Evolutionary conservation across 2,329 filamentous ascomycete species (phyloP), one percentile per base, ranked within the genome.

Genomic region (Fusarium mangiferae): DNA sequence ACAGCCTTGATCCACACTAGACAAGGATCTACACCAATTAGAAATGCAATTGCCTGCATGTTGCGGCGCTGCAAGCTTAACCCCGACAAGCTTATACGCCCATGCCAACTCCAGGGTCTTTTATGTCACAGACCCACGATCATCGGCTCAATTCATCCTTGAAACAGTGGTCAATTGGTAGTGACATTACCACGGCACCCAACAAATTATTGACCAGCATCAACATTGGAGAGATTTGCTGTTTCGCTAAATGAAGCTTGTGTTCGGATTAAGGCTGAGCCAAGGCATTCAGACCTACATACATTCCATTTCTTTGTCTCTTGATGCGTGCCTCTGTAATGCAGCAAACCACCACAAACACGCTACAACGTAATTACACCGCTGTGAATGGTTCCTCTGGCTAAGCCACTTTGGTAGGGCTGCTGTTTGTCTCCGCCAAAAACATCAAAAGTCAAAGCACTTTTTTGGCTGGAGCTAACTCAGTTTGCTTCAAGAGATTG

Each of bases 81-180:
- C 13, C 30, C 39, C 51, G 28, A 65, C 62, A 73, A 73, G 70
- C 70, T 73, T 72, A 73, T 66, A 57, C 55, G 62, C 70, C 70
- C 59, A 70, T 55, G 49, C 45, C 41, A 59, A 60, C 39, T 39
- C 39, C 69, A 45, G 67, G 67, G 67, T 70, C 66, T 17, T 46
- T 39, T 64, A 62, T 70, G 52, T 70, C 66, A 49, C 66, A 24
- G 49, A 55, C 38, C 60, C 49, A 60, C 45, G 45, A 55, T 46
- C 26, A n/a, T 49, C 30, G n/a, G 18, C 33, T 28, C 26, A 39
- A 38, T 14, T 14, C 15, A 49, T 60, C 42, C 54, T 46, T 39
- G 26, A 59, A 24, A 24, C 33, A 41, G 18, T 12, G 56, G 13
- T 17, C 38, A 62, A 51, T 51, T 39, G 45, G 33, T 11, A 35